Base-by-base conservation (phyloP, 2,329 filamentous ascomycete genomes). In the Fusarium mexicanum region DNA sequence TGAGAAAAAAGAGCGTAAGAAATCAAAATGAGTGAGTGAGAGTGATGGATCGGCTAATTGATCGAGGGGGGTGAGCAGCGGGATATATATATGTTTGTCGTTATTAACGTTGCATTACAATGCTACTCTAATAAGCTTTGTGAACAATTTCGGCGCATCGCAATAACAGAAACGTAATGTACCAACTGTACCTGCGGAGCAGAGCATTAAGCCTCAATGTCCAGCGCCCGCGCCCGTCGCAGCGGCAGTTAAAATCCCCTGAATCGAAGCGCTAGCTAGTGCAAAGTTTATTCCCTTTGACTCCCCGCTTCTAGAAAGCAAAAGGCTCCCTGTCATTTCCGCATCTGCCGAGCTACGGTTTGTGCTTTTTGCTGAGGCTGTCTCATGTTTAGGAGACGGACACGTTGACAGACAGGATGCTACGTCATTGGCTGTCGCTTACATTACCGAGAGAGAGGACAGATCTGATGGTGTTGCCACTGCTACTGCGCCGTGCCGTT, bases 231-330 rank as follows among this genome's bases (percentile, higher is more conserved):
- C n/a, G 41, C 55, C 65, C 63, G 63, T 12, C 20, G 22, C 44
- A 44, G 46, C 67, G 67, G 67, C 67, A 70, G 67, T 70, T 60
- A 37, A 33, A 65, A 66, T 46, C 67, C 63, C 46, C 51, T 37
- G 14, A 13, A 22, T n/a, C 12, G 41, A n/a, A 29, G 43, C 46
- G 14, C 54, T 66, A 70, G 67, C 54, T 66, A 70, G 67, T 38
- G n/a, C 26, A 70, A 66, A 70, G 66, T 35, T 50, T 70, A 66
- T 47, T 37, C 20, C 11, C n/a, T 37, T 9, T 53, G 20, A 29
- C 48, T 41, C 43, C 26, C 57, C 18, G 24, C 60, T 70, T 70
- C 60, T 50, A 24, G 69, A 54, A 70, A n/a, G 5, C 22, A 64
- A 48, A 70, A 70, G 20, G 3, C 12, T 57, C 64, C 64, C 50